phyloP scores from a whole-genome alignment of 768 basidiomycete genomes.

The Pilatotrama ljubarskyi region DNA sequence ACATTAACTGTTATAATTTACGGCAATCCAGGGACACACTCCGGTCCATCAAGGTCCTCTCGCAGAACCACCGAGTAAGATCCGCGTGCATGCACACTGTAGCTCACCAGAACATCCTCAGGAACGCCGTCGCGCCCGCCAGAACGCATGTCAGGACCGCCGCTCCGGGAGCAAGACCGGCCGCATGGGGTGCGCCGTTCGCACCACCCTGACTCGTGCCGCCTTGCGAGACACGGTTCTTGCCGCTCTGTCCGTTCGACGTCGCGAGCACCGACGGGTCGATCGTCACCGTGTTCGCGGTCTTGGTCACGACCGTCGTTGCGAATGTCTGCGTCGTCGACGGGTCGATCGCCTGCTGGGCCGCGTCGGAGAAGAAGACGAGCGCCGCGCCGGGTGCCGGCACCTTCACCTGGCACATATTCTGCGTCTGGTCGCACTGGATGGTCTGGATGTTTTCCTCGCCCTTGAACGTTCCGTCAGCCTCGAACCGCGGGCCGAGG shows the following conservation, averaged over 20 bases:
- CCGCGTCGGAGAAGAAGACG: slow-evolving; percentile 59
- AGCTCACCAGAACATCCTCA: slow-evolving; percentile 16
- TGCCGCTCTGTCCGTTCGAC: slow-evolving; percentile 56
- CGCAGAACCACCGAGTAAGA: not conserved
- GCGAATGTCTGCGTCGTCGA: slow-evolving; percentile 49
- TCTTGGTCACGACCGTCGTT: slow-evolving; percentile 55
- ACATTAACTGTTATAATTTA: slow-evolving; percentile 11
- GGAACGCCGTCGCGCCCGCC: slow-evolving; percentile 13
- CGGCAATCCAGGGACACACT: not conserved
- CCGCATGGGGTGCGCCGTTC: slow-evolving; percentile 18
- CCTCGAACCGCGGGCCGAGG: slow-evolving; percentile 34
- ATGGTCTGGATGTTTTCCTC: slow-evolving; percentile 35
- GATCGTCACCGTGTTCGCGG: slow-evolving; percentile 54
- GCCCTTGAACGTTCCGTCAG: slow-evolving; percentile 42
- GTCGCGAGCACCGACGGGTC: slow-evolving; percentile 46
- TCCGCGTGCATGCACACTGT: not conserved
- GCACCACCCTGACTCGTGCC: slow-evolving; percentile 29
- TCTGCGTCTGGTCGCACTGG: slow-evolving; percentile 40
- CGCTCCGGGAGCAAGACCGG: slow-evolving; percentile 20
- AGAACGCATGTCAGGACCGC: slow-evolving; percentile 19
- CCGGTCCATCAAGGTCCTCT: not conserved
- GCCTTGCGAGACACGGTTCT: slow-evolving; percentile 32
- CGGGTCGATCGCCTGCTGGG: slow-evolving; percentile 38
- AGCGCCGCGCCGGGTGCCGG: slow-evolving; percentile 74
- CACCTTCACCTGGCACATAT: slow-evolving; percentile 59